These are phyloP conservation scores for Massarina eburnea DNA, from an alignment of 2,329 filamentous ascomycete species.

Conservation along the genomic window DNA sequence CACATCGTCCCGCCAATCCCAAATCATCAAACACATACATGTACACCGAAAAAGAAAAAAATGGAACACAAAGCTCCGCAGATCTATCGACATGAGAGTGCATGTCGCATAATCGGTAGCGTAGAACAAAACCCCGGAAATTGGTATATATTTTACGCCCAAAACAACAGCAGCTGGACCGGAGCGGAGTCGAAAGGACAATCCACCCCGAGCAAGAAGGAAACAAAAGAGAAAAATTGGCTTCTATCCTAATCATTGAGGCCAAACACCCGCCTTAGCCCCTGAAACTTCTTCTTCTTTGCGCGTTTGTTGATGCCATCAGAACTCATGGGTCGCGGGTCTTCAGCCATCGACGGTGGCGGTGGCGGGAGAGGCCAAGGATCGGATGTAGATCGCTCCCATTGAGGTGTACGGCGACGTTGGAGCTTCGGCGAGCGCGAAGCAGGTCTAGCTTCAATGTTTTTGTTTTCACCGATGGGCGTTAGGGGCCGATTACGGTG, in stretches of 20 bases:
- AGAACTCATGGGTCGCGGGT: constrained; percentile 23
- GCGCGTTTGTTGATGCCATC: constrained; percentile 15
- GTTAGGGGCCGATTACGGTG: constrained; percentile 35
- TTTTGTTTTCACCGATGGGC: constrained; percentile 39
- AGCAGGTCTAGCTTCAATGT: constrained; percentile 21
- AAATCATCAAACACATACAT: too few species aligned
- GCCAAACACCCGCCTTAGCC: constrained; percentile 66
- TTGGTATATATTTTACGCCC: too few species aligned
- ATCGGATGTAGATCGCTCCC: constrained; percentile 36
- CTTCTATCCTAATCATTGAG: constrained; percentile 59
- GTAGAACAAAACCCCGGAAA: too few species aligned
- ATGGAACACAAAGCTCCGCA: too few species aligned
- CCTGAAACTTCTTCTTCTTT: constrained; percentile 64
- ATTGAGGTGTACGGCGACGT: constrained; percentile 45
- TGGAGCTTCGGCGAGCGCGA: constrained; percentile 47
- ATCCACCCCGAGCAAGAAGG: too few species aligned
- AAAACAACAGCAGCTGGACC: too few species aligned
- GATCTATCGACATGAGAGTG: too few species aligned
- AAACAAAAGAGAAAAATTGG: too few species aligned
- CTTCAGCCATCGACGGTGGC: constrained; percentile 13
- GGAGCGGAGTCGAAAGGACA: too few species aligned
- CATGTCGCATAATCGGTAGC: too few species aligned
- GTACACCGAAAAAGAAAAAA: too few species aligned
- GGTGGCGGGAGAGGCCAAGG: constrained; percentile 53
- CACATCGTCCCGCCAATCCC: too few species aligned